Evolutionary conservation across 148 eudicot genomes (phyloP), one percentile per base, ranked within the genome.

Genomic region (Rhododendron mucronatum): DNA sequence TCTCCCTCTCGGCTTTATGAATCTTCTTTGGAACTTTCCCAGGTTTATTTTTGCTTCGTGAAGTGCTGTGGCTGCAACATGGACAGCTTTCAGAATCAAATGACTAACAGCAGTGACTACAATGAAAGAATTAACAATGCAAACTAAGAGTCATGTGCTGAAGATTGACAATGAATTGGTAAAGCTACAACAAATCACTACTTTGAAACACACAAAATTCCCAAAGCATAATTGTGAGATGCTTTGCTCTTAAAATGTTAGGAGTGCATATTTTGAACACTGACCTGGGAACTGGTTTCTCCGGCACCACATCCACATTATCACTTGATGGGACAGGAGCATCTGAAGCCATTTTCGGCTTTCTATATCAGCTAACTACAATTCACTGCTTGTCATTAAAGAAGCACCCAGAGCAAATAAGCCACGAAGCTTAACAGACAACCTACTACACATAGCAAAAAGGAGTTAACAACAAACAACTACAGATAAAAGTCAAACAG

Each of bases 1-100:
- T 95, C 89, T 95, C 98, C 89, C 98, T 92, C 86, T 94, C 95
- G 14, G 98, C 91, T 91, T 94, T 95, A 84, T 92, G 82, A 78
- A 92, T 81, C 87, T 88, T 93, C 86, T 85, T 93, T 15, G 94
- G 94, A 84, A 85, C 90, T 84, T 86, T 95, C 5, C 89, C 91
- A 3, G 85, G 85, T 84, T 88, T 91, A 82, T 82, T 93, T 87
- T 91, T 95, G 44, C 86, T 91, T 78, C 88, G 80, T 11, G 83
- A 85, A 83, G 88, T 82, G 39, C 76, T 71, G 76, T 9, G 0
- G 57, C 92, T 91, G 87, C 73, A 88, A 86, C 51, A 82, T 18
- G 20, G 77, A 63, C 33, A 18, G 5, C 53, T 53, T 44, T 73
- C 51, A 33, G 51, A 69, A 76, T 26, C 26, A 48, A 47, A 53